Evolutionary conservation across 2,329 filamentous ascomycete species (phyloP).

Genomic region (Tolypocladium album): DNA sequence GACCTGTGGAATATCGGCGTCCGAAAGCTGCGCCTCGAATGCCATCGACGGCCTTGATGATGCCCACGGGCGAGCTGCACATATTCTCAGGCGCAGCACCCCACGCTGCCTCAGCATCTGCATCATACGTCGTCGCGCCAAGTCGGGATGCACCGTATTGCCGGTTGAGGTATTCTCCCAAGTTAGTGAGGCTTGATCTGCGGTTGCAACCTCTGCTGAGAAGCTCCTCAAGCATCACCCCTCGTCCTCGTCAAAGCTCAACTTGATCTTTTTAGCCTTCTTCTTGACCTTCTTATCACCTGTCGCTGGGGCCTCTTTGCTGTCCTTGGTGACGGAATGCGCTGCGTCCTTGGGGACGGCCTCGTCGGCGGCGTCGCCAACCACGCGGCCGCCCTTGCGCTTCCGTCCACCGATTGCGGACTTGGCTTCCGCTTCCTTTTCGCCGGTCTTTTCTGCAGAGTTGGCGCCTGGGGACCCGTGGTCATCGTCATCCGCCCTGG

Average conservation of each 20-base stretch:
- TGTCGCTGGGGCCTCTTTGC: conserved; percentile 9
- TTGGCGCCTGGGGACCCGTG: conserved; percentile 14
- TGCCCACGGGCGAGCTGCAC: background rate
- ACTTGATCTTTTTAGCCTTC: conserved; percentile 53
- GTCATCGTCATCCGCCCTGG: conserved; percentile 10
- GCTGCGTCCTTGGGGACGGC: conserved; percentile 4
- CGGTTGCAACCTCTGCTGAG: background rate
- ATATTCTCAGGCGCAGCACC: background rate
- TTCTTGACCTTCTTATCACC: conserved; percentile 32
- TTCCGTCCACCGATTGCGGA: conserved; percentile 32
- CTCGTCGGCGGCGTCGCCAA: conserved; percentile 22
- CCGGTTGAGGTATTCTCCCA: background rate
- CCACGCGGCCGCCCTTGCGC: conserved; percentile 35
- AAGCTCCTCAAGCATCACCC: conserved; percentile 17
- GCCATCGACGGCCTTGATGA: background rate
- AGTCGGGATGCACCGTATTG: background rate
- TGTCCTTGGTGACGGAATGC: conserved; percentile 5
- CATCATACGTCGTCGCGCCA: background rate
- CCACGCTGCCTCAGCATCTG: background rate
- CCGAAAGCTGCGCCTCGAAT: background rate
- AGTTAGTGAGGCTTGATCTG: background rate
- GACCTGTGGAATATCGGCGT: background rate
- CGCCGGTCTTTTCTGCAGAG: conserved; percentile 17
- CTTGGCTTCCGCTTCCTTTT: conserved; percentile 15
- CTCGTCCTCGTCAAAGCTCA: conserved; percentile 56